These are phyloP conservation scores for Phytophthora capsici DNA, from an alignment of 352 stramenopile genomes.

Conservation along the genomic window DNA sequence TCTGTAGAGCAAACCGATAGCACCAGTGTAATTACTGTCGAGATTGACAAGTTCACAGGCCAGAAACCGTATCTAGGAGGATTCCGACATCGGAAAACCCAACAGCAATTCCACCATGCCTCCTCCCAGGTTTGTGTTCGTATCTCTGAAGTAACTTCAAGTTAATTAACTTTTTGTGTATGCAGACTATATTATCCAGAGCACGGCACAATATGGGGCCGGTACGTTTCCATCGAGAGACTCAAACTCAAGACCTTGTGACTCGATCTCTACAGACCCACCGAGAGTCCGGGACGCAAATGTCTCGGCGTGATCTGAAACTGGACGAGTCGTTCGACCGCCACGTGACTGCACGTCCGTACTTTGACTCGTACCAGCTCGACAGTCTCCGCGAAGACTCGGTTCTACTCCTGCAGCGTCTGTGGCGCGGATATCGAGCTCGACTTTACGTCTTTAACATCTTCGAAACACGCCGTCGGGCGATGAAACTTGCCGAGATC, in stretches of 20 bases:
- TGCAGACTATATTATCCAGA: conserved; percentile 61
- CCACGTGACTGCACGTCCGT: conserved; percentile 65
- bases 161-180: not conserved
- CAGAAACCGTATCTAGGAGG: conserved; percentile 91
- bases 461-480: conserved; percentile 44
- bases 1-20: conserved; percentile 52
- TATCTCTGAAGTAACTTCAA: not conserved
- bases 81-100: conserved; percentile 88
- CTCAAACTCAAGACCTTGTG: conserved; percentile 85
- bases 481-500: conserved; percentile 36
- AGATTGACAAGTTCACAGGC: conserved; percentile 77
- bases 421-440: conserved; percentile 87
- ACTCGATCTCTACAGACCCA: conserved; percentile 85
- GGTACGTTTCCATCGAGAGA: conserved; percentile 75
- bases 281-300: conserved; percentile 92
- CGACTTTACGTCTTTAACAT: conserved; percentile 57
- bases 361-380: conserved; percentile 92
- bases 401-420: conserved; percentile 85
- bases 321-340: conserved; percentile 77
- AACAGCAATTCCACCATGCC: conserved; percentile 92
- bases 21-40: conserved; percentile 63
- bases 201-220: conserved; percentile 47
- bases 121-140: conserved; percentile 65
- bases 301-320: conserved; percentile 78
- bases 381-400: conserved; percentile 79